phyloP scores from a whole-genome alignment of 1,284 basidiomycete species.

The Kwoniella shivajii region DNA sequence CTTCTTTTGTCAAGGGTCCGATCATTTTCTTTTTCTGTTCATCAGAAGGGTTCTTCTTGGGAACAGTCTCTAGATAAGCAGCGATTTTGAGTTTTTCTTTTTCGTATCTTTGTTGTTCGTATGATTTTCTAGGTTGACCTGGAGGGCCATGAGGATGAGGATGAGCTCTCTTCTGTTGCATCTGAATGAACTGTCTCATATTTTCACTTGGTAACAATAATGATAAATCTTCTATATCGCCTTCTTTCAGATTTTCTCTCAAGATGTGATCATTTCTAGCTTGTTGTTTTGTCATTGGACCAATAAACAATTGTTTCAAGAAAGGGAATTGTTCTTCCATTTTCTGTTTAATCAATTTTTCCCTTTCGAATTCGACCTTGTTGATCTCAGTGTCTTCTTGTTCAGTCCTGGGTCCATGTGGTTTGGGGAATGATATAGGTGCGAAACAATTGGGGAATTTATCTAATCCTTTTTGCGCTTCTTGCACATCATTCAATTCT shows the following conservation, averaged over 20 bases:
- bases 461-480: slow-evolving; percentile 36
- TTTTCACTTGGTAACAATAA: slow-evolving; percentile 33
- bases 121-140: slow-evolving; percentile 15
- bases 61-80: slow-evolving; percentile 15
- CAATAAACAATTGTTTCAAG: slow-evolving; percentile 39
- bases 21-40: slow-evolving; percentile 4
- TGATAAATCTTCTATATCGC: slow-evolving; percentile 31
- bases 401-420: slow-evolving; percentile 34
- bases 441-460: slow-evolving; percentile 31
- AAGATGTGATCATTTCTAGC: slow-evolving; percentile 29
- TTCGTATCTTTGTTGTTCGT: slow-evolving; percentile 32
- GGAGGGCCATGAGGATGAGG: neutral
- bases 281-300: slow-evolving; percentile 42
- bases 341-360: slow-evolving; percentile 25
- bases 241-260: slow-evolving; percentile 30
- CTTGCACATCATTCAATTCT: slow-evolving; percentile 32
- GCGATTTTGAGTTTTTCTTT: slow-evolving; percentile 39
- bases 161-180: slow-evolving; percentile 10
- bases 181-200: slow-evolving; percentile 17
- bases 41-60: slow-evolving; percentile 6
- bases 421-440: slow-evolving; percentile 25
- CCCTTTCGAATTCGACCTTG: slow-evolving; percentile 18
- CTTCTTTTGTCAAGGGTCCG: slow-evolving; percentile 35
- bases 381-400: slow-evolving; percentile 27
- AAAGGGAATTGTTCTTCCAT: slow-evolving; percentile 31